Evolutionary conservation across 2,329 filamentous ascomycete genomes (phyloP).

Genomic region (Sporothrix protearum): DNA sequence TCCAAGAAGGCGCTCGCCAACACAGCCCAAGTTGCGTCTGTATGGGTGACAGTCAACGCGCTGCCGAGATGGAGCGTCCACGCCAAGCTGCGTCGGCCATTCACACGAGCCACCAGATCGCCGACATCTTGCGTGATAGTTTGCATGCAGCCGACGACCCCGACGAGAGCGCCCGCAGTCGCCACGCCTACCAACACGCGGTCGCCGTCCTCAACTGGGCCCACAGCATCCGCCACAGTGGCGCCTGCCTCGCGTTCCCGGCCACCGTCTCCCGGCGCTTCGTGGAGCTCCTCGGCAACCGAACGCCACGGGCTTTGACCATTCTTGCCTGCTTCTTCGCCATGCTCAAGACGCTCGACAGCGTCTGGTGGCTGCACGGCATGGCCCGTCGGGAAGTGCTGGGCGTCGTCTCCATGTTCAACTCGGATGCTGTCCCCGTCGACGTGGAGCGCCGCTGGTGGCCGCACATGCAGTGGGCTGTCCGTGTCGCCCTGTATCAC

Average conservation of each 20-base stretch:
- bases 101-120: conserved; percentile 31
- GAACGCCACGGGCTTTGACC: conserved; percentile 58
- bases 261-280: conserved; percentile 61
- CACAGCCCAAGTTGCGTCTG: conserved; percentile 14
- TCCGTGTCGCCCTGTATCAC: conserved; percentile 57
- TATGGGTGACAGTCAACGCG: conserved; percentile 8
- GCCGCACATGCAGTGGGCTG: conserved; percentile 59
- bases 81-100: neutral
- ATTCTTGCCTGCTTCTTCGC: conserved; percentile 66
- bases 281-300: conserved; percentile 56
- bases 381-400: conserved; percentile 63
- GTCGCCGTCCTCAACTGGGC: conserved; percentile 66
- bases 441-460: conserved; percentile 50
- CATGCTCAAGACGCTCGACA: conserved; percentile 58
- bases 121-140: conserved; percentile 34
- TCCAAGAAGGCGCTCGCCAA: neutral
- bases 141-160: conserved; percentile 19
- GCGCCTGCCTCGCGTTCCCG: conserved; percentile 59
- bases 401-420: conserved; percentile 58
- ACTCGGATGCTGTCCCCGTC: conserved; percentile 47
- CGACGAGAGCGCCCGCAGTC: conserved; percentile 38
- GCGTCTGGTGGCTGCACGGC: conserved; percentile 67
- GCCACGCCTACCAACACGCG: conserved; percentile 59
- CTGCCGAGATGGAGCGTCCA: neutral
- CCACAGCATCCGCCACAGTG: conserved; percentile 56